Evolutionary conservation across 495 filamentous ascomycete genomes (phyloP), one percentile per base, ranked within the genome.

Genomic region (Penicillium cataractarum): DNA sequence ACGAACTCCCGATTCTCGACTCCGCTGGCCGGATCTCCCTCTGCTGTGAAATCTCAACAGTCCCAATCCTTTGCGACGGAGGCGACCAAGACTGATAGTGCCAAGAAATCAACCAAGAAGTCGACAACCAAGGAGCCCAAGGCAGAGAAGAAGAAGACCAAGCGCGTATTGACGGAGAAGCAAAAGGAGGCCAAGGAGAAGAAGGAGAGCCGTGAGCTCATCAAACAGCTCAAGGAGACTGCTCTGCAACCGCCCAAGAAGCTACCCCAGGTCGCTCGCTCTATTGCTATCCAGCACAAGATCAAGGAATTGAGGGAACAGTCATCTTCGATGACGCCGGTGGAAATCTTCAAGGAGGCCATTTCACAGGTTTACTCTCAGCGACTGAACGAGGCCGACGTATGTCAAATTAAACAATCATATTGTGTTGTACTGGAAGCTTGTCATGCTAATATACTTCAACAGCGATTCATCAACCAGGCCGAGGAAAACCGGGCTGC

Each of bases 401-500:
- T 83, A 63, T 15, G 72, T 64, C 21, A 42, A 9, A 27, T 10
- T 42, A 6, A 35, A 21, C 19, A 6, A 7, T 17, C 40, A 17
- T 17, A 24, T 24, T 40, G 6, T 24, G 6, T 40, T 29, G 0
- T 17, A 51, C 19, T n/a, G 26, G 15, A 12, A 44, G 24, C 9
- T 6, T 24, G 10, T 32, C 21, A 39, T 61, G 48, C 66, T 78
- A 56, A 73, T 55, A 2, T 54, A 56, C 4, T 27, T 0, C 22
- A 59, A 21, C 58, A 82, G 83, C 72, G 74, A 66, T 85, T 82
- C 63, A 78, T 81, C 63, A 76, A 82, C 33, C 71, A 81, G 32
- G 85, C 82, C 37, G 75, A 75, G 29, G 62, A 82, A 58, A 85
- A 83, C 65, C 80, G 71, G 37, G 67, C 78, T 22, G 67, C 69